These are phyloP conservation scores for Paratinospora sagittata DNA, from an alignment of 164 flowering plant species.

Conservation along the genomic window DNA sequence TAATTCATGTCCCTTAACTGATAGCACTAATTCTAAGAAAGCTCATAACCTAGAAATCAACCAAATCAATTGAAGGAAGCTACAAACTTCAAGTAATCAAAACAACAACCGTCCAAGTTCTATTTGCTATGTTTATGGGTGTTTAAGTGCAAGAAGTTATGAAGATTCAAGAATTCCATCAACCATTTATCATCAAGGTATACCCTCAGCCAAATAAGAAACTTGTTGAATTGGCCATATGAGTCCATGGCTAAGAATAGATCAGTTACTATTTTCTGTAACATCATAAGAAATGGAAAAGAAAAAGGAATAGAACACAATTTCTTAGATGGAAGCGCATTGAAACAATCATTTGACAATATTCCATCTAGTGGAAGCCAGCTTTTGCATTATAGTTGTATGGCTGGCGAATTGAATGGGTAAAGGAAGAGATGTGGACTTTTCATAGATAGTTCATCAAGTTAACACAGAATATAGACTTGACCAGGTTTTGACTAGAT, in stretches of 20 bases:
- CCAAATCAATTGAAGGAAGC: neutral
- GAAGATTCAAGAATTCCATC: neutral
- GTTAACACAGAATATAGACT: neutral
- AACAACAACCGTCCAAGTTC: too few species aligned
- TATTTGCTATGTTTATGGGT: neutral
- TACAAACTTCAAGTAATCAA: neutral
- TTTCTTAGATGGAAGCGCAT: too few species aligned
- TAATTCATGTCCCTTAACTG: neutral
- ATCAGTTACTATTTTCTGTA: too few species aligned
- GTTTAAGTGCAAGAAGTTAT: too few species aligned
- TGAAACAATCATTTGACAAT: too few species aligned
- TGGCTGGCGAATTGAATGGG: too few species aligned
- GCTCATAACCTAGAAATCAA: neutral
- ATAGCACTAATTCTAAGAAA: neutral
- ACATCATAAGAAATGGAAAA: too few species aligned
- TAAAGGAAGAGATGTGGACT: too few species aligned
- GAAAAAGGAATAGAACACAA: too few species aligned
- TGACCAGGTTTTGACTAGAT: neutral
- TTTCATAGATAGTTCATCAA: neutral
- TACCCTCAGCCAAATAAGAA: neutral
- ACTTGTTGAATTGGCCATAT: neutral
- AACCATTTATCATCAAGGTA: neutral
- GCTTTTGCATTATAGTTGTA: too few species aligned
- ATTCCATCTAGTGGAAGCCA: too few species aligned
- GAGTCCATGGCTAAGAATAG: neutral